Conservation (phyloP, 352 stramenopile species). For the Phytophthora meadii region DNA sequence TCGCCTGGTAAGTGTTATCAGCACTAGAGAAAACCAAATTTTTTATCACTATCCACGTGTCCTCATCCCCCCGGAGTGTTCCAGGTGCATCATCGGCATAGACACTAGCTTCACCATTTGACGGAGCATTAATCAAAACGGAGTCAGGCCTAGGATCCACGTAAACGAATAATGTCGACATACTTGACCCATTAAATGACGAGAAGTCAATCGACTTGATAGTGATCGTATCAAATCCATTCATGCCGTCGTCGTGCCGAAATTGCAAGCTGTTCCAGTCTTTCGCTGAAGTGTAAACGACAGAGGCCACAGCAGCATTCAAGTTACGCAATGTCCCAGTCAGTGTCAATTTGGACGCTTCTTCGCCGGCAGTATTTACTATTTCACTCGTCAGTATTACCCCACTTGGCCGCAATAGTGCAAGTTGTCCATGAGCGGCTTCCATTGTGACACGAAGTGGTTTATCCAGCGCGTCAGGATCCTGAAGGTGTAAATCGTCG, state of each 20-base stretch:
- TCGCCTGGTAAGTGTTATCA: constrained; percentile 49
- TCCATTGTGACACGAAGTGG: constrained; percentile 41
- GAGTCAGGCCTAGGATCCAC: constrained; percentile 40
- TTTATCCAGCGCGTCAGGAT: constrained; percentile 46
- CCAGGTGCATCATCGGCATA: constrained; percentile 27
- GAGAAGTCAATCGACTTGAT: constrained; percentile 48
- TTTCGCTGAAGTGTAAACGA: constrained; percentile 60
- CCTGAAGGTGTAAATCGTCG: constrained; percentile 46
- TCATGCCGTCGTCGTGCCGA: constrained; percentile 27
- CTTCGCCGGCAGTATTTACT: constrained; percentile 3
- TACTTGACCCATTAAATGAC: constrained; percentile 44
- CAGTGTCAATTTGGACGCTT: constrained; percentile 34
- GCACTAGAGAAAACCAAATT: constrained; percentile 51
- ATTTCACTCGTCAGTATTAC: constrained; percentile 20
- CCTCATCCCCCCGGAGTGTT: constrained; percentile 57
- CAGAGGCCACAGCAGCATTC: constrained; percentile 48
- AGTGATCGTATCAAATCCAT: constrained; percentile 59
- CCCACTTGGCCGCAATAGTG: constrained; percentile 32
- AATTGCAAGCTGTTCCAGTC: constrained; percentile 75
- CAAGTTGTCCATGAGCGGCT: constrained; percentile 45
- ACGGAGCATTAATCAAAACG: constrained; percentile 35
- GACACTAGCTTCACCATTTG: constrained; percentile 40
- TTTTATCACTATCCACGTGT: constrained; percentile 39
- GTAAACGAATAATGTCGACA: constrained; percentile 42
- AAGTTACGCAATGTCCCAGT: constrained; percentile 47